phyloP scores from a whole-genome alignment of 2,329 filamentous ascomycete genomes.

The Epichloe festucae region DNA sequence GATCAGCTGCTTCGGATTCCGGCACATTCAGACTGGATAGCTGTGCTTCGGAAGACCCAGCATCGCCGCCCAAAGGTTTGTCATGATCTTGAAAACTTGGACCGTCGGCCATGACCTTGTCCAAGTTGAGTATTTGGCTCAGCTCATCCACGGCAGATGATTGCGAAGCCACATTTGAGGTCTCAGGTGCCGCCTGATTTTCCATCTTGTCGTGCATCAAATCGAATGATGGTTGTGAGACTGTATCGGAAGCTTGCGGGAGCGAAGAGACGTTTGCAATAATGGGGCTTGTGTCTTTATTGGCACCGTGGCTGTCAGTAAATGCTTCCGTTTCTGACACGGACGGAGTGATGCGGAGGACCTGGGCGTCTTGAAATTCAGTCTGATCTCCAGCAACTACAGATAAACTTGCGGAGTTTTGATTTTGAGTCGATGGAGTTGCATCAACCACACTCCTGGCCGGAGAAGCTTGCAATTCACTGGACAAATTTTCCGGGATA shows the following conservation, averaged over 20 bases:
- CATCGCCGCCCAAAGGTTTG: neutral
- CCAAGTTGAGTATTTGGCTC: slow-evolving; percentile 8
- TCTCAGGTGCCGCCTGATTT: neutral
- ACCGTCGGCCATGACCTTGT: slow-evolving; percentile 1
- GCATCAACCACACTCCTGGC: slow-evolving; percentile 2
- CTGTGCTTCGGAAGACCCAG: neutral
- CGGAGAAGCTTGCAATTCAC: neutral
- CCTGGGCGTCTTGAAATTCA: slow-evolving; percentile 18
- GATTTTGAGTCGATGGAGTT: neutral
- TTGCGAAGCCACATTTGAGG: neutral
- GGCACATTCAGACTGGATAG: neutral
- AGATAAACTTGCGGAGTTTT: neutral
- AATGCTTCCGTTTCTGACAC: slow-evolving; percentile 7
- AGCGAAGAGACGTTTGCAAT: neutral
- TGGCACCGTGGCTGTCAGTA: slow-evolving; percentile 7
- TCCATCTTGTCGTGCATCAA: neutral
- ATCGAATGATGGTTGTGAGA: neutral
- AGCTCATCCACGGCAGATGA: slow-evolving; percentile 9
- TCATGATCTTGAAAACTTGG: neutral
- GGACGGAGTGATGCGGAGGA: slow-evolving; percentile 8
- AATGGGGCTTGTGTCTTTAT: neutral
- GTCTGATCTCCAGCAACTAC: neutral
- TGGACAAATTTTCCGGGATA: slow-evolving; percentile 3
- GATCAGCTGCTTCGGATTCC: neutral
- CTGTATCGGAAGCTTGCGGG: neutral